Evolutionary conservation across 768 basidiomycete genomes (phyloP), one percentile per base, ranked within the genome.

Genomic region (Piloderma croceum): DNA sequence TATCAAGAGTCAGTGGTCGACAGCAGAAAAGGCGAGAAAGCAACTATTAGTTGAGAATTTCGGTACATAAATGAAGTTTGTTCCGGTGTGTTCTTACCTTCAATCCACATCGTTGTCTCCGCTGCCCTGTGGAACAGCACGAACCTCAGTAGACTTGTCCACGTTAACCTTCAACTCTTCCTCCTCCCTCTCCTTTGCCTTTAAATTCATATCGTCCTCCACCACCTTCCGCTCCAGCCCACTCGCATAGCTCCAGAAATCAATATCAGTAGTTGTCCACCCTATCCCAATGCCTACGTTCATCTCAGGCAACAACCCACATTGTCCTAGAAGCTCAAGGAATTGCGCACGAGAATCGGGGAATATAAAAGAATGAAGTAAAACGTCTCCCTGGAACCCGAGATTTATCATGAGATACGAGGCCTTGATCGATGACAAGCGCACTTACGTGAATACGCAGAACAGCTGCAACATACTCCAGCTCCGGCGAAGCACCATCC

Each of bases 331-430:
- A 17, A 86, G 62, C 36, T 69, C 60, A n/a, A 84, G 47, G 39
- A 89, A 79, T 39, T 73, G 68, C 3, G 74, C 78, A 4, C 87
- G 76, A 10, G 88, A 87, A 42, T 87, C 83, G 2, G 88, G 87
- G 51, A 74, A 90, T 31, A 86, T 61, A 51, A 88, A 86, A 1
- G 70, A 61, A 11, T 60, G 67, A 29, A 88, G 58, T 32, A 90
- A 61, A 3, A 71, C 59, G 20, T 67, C 63, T 25, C 73, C 74
- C 87, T 89, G 44, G 10, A 38, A 23, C 42, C 24, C n/a, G n/a
- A 31, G 22, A 44, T 31, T 34, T 25, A 19, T 18, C 25, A 37
- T 59, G 7, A 52, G 41, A 40, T 21, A 44, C 22, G 25, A 34
- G 18, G 11, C 19, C 23, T 39, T 5, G 12, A 7, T 18, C 35